Evolutionary conservation across 495 filamentous ascomycete species (phyloP), one percentile per base, ranked within the genome.

Genomic region (Daldinia loculata): DNA sequence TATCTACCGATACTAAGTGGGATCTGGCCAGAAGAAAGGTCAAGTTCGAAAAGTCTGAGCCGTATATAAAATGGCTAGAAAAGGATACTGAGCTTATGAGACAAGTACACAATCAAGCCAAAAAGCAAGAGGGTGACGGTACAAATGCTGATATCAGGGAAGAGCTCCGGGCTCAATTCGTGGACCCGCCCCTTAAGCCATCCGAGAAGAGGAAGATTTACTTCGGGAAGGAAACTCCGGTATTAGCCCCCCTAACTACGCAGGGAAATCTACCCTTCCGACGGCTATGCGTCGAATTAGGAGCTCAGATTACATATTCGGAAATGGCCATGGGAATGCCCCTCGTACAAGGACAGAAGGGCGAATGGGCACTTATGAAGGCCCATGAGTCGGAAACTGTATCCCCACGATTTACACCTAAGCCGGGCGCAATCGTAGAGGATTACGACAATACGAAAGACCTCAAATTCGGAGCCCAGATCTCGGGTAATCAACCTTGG

Each of bases 221-320:
- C 78, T 97, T 97, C 76, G 93, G 94, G 8, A 89, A 89, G 6
- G 94, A 98, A 73, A 98, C 95, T 3, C 94, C 96, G 0, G 87
- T 94, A 26, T 85, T 99, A 17, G 95, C 96, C 3, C 95, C 95
- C 45, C 75, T 86, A 17, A 90, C 95, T 0, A 99, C 95, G 2
- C 95, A 98, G 79, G 95, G 95, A n/a, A 99, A 99, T 72, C 82
- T 98, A 29, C 96, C 95, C 1, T 99, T 97, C 83, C 91, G 95
- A 50, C 88, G 96, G 57, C 87, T 99, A n/a, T 98, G 95, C 74
- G 89, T 90, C 0, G 89, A 91, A 57, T 87, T 98, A 19, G 96
- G 95, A 24, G 94, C 95, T 19, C 92, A 97, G 69, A 81, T 96
- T 38, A 99, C 95, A 3, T 98, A 97, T 82, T 98, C 95, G 0